Conservation (phyloP, 164 flowering plant genomes). For the Vitis labrusca region DNA sequence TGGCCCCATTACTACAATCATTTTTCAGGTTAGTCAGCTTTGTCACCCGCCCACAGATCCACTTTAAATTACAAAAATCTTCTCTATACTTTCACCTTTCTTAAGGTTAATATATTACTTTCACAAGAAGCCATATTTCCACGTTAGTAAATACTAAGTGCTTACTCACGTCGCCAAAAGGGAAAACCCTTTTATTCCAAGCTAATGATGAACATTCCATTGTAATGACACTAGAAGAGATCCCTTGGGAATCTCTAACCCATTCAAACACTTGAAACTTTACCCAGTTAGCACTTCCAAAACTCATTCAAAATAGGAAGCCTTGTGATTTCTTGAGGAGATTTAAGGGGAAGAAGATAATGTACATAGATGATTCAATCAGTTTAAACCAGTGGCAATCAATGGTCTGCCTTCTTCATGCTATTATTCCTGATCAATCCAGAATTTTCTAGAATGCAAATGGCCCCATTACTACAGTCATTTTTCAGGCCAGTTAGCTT, state of each 20-base stretch:
- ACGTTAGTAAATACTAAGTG: too few species aligned
- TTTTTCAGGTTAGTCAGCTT: slow-evolving; percentile 23
- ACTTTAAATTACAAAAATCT: neutral
- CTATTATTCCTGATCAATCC: slow-evolving; percentile 25
- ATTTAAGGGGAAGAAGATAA: slow-evolving; percentile 33
- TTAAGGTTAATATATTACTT: neutral
- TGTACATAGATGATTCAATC: slow-evolving; percentile 48
- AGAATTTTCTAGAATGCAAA: slow-evolving; percentile 3
- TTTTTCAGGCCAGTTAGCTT: slow-evolving; percentile 22
- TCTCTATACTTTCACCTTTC: too few species aligned
- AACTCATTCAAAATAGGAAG: too few species aligned
- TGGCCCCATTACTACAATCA: slow-evolving; percentile 15
- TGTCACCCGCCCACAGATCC: neutral
- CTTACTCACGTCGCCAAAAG: too few species aligned
- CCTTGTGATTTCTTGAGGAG: slow-evolving; percentile 23
- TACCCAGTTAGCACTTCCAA: too few species aligned
- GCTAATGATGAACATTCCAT: too few species aligned
- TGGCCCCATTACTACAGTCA: slow-evolving; percentile 14
- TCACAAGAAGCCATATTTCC: too few species aligned
- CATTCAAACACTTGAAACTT: too few species aligned
- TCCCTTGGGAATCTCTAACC: too few species aligned
- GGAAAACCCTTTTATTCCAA: too few species aligned
- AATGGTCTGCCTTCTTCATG: slow-evolving; percentile 39
- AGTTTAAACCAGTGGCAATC: slow-evolving; percentile 44
- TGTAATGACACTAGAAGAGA: too few species aligned